Evolutionary conservation across 2,329 filamentous ascomycete species (phyloP).

Genomic region (Alternaria incomplexa): DNA sequence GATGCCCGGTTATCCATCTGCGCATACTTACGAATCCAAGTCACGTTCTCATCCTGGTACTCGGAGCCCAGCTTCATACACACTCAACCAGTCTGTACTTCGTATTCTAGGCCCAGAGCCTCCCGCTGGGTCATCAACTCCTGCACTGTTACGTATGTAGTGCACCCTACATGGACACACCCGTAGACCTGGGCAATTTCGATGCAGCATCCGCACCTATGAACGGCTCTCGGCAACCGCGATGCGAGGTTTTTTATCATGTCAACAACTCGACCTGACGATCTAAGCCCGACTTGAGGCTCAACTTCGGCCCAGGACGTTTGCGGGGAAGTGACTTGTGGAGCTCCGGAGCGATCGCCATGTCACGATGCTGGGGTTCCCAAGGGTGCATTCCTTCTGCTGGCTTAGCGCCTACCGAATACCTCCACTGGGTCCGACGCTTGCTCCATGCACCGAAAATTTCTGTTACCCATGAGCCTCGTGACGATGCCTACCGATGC

Average conservation of each 20-base stretch:
- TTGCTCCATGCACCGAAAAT: slow-evolving; percentile 13
- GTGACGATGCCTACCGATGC: slow-evolving; percentile 8
- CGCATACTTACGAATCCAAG: neutral
- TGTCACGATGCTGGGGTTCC: slow-evolving; percentile 3
- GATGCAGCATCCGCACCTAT: neutral
- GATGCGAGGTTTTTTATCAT: neutral
- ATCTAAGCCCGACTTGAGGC: slow-evolving; percentile 5
- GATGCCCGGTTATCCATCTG: neutral
- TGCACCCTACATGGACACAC: neutral
- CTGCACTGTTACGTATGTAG: neutral
- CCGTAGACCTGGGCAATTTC: neutral
- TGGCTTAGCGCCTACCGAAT: slow-evolving; percentile 7
- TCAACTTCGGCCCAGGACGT: slow-evolving; percentile 14
- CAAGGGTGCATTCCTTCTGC: slow-evolving; percentile 1
- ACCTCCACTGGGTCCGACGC: slow-evolving; percentile 10
- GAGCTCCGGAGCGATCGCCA: slow-evolving; percentile 10
- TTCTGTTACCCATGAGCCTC: slow-evolving; percentile 12
- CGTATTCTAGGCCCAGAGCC: neutral
- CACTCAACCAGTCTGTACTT: neutral
- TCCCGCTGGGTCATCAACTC: neutral
- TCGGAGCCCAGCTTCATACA: neutral
- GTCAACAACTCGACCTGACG: slow-evolving; percentile 1
- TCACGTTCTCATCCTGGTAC: neutral
- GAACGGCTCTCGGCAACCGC: neutral
- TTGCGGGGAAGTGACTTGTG: slow-evolving; percentile 15